phyloP scores from a whole-genome alignment of 2,329 filamentous ascomycete species.

The Cladosporium halotolerans region DNA sequence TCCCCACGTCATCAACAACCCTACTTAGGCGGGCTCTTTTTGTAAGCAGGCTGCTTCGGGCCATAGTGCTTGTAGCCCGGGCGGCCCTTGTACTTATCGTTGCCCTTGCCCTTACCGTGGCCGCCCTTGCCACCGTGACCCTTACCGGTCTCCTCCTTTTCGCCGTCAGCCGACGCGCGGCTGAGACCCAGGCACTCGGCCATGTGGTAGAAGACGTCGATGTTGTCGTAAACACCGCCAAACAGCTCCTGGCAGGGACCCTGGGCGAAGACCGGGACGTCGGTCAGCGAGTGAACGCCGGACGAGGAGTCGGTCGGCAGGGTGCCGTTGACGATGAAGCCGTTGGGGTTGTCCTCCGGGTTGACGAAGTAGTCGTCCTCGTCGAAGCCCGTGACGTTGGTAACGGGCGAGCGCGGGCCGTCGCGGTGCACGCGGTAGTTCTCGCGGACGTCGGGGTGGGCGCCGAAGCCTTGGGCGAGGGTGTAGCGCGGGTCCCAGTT shows the following conservation, averaged over 20 bases:
- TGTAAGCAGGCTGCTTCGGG: slow-evolving; percentile 7
- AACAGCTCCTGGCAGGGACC: slow-evolving; percentile 75
- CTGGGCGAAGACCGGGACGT: slow-evolving; percentile 70
- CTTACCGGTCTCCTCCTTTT: slow-evolving; percentile 12
- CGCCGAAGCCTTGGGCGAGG: slow-evolving; percentile 65
- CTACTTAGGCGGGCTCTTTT: slow-evolving; percentile 6
- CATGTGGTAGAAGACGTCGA: slow-evolving; percentile 71
- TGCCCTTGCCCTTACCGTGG: slow-evolving; percentile 16
- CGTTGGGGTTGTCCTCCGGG: slow-evolving; percentile 57
- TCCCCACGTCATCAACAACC: not conserved
- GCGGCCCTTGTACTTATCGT: slow-evolving; percentile 8
- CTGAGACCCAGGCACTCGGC: slow-evolving; percentile 58
- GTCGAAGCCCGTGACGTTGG: slow-evolving; percentile 43
- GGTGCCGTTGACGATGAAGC: slow-evolving; percentile 71
- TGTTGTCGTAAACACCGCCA: slow-evolving; percentile 61
- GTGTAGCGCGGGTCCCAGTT: slow-evolving; percentile 84
- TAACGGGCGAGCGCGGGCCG: slow-evolving; percentile 57
- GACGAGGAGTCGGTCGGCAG: slow-evolving; percentile 56
- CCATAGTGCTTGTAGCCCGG: slow-evolving; percentile 11
- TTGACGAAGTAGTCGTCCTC: slow-evolving; percentile 59
- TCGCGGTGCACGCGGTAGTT: slow-evolving; percentile 65
- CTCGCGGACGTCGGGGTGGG: slow-evolving; percentile 69
- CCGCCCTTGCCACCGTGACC: slow-evolving; percentile 12
- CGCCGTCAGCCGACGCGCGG: slow-evolving; percentile 8
- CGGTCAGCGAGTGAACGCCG: slow-evolving; percentile 71